Evolutionary conservation across 208 protist species (phyloP), one percentile per base, ranked within the genome.

Genomic region (Leishmania turanica): DNA sequence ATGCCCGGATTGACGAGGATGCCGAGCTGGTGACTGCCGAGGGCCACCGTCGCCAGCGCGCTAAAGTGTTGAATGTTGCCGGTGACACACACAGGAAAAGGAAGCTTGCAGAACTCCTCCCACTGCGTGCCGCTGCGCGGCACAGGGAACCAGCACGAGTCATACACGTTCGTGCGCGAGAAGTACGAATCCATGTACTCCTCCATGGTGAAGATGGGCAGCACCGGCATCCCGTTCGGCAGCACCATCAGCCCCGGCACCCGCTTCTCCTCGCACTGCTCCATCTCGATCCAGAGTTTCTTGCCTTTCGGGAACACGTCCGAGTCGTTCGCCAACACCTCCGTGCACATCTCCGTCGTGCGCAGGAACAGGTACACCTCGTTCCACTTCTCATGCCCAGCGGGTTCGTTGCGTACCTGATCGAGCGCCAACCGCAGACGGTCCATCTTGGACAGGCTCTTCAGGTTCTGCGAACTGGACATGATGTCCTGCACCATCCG

Each of bases 201-300:
- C 88, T 98, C 93, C 90, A 98, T 90, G 6, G 90, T 94, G 71
- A 98, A 98, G 74, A 97, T 83, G 49, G 95, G 95, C 34, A 98
- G 81, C 53, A 96, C 92, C 47, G 96, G 65, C 87, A 97, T 91
- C 45, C 93, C 95, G 75, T 97, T 97, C 11, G 91, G 89, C 77
- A 98, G 82, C 74, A 91, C 82, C 85, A 92, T 84, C 78, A 98
- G 65, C 4, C 84, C 71, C 34, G 95, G 95, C 73, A 88, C 75
- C 21, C 95, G 93, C 75, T 87, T 87, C 85, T 97, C 95, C 79
- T 96, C 90, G 83, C 95, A 98, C 70, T 88, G 66, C 85, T 95
- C 83, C 69, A 98, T 75, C 85, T 98, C 93, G 66, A 98, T 88
- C 91, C 92, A 98, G 49, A 98, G 83, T 76, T 96, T 96, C 60